A percentile compares a stretch with the other conserved stretches of the same genome.
phyloP scores from a whole-genome alignment of 2,329 filamentous ascomycete genomes.

The Pyrenochaeta sp. region DNA sequence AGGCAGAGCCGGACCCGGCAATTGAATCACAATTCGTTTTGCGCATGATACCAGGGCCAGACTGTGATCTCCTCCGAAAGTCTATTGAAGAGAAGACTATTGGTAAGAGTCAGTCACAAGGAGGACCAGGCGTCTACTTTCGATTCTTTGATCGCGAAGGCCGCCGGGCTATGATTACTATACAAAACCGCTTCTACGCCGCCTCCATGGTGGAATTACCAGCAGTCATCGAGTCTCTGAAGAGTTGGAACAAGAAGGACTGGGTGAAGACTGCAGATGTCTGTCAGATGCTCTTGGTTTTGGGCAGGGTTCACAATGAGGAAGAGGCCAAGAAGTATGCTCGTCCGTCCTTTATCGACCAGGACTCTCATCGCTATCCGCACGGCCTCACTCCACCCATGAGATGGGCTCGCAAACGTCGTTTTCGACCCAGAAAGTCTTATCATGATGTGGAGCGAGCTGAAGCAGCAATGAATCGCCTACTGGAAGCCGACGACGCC shows the following conservation, averaged over 20 bases:
- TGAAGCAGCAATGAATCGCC: conserved; percentile 77
- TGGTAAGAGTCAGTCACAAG: conserved; percentile 67
- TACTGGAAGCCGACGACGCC: conserved; percentile 73
- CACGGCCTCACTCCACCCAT: conserved; percentile 89
- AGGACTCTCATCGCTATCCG: conserved; percentile 74
- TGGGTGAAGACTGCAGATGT: conserved; percentile 91
- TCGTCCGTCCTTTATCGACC: conserved; percentile 75
- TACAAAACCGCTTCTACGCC: conserved; percentile 76
- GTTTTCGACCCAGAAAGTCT: conserved; percentile 83
- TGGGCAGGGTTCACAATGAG: conserved; percentile 69
- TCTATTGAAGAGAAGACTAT: conserved; percentile 80
- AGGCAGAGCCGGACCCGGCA: conserved; percentile 83
- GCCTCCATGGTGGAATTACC: conserved; percentile 83
- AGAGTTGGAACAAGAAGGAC: conserved; percentile 86
- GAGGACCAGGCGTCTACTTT: conserved; percentile 79
- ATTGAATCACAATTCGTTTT: conserved; percentile 91
- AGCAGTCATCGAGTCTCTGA: conserved; percentile 88
- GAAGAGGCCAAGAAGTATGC: conserved; percentile 59
- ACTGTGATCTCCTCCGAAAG: conserved; percentile 82
- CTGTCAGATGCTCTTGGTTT: conserved; percentile 85
- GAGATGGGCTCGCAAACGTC: conserved; percentile 81
- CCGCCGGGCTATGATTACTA: conserved; percentile 73
- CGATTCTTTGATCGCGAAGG: conserved; percentile 79
- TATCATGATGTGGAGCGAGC: conserved; percentile 86
- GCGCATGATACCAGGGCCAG: conserved; percentile 84